Evolutionary conservation across 257 asterid genomes (phyloP).

Genomic region (Coffea eugenioides): DNA sequence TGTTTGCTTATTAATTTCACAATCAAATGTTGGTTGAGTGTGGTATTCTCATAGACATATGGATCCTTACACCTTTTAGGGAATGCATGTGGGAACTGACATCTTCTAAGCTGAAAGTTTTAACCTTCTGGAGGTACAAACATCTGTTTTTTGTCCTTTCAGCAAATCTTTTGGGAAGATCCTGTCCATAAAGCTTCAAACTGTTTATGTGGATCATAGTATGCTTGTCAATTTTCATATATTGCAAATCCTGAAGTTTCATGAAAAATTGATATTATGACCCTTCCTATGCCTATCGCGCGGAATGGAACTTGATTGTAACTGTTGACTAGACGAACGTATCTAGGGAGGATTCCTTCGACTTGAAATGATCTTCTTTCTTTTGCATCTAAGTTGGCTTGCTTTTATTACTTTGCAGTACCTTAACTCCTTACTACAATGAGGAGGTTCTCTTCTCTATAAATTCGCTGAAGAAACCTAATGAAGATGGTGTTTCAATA

Average conservation of each 20-base stretch:
- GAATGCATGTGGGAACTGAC: neutral
- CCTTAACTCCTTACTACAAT: slow-evolving; percentile 86
- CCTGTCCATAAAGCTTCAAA: neutral
- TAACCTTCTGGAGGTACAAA: neutral
- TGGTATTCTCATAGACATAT: too few species aligned
- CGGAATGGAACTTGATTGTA: neutral
- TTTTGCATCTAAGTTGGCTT: slow-evolving; percentile 10
- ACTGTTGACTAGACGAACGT: neutral
- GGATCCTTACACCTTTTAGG: neutral
- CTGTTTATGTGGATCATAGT: neutral
- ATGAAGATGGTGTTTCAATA: slow-evolving; percentile 98
- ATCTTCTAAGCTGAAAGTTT: neutral
- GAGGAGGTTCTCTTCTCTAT: slow-evolving; percentile 96
- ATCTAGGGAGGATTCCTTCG: neutral
- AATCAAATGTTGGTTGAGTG: neutral
- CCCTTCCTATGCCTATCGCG: neutral
- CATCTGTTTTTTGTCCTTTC: neutral
- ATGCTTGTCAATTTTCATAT: neutral
- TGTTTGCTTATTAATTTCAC: neutral
- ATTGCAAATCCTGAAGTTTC: neutral
- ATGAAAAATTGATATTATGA: neutral
- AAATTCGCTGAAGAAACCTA: slow-evolving; percentile 76
- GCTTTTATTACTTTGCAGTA: slow-evolving; percentile 44
- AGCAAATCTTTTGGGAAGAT: neutral
- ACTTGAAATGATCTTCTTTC: slow-evolving; percentile 3